Evolutionary conservation across 169 alveolate genomes (phyloP), one percentile per base, ranked within the genome.

Genomic region (Besnoitia besnoiti): DNA sequence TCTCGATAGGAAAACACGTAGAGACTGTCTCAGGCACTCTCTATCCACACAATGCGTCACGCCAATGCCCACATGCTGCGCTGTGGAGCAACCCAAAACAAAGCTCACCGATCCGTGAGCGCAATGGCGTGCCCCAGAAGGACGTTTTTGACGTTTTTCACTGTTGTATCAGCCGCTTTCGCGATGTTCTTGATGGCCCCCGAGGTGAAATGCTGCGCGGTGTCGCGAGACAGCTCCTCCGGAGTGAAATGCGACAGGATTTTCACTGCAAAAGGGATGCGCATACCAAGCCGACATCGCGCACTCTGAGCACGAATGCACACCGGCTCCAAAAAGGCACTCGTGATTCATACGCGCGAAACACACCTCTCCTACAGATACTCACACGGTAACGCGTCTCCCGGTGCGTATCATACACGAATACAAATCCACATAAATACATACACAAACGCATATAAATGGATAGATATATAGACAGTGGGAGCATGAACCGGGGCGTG

Each of bases 101-200:
- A n/a, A 55, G 30, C 47, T 8, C 40, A 77, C 87, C 87, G 49
- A 77, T 77, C 87, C 5, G 87, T 77, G 61, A 77, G 87, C 10
- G 87, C 87, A 24, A 44, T 77, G 37, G 87, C 87, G 87, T 77
- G 87, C 8, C 40, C 40, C 30, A 42, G 33, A 35, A 77, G 87
- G 55, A 77, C 87, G 87, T 42, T 44, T 21, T 42, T 37, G n/a
- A 77, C 87, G 8, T 77, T 30, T 40, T 77, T 44, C n/a, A 42
- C 87, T 1, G 49, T 30, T 21, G 87, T 44, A 3, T 44, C 87
- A 21, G 87, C 87, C 0, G 87, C 87, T 5, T 37, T 42, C 8
- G 87, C 87, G 59, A 77, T 77, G 50, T 27, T 42, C 19, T 37
- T 27, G 87, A 77, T 77, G n/a, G 87, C 87, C n/a, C 33, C 61